Percentiles rank a stretch among this genome's conserved stretches.
phyloP scores from a whole-genome alignment of 1,139 yeast species.

The Candida pseudoviswanathii region DNA sequence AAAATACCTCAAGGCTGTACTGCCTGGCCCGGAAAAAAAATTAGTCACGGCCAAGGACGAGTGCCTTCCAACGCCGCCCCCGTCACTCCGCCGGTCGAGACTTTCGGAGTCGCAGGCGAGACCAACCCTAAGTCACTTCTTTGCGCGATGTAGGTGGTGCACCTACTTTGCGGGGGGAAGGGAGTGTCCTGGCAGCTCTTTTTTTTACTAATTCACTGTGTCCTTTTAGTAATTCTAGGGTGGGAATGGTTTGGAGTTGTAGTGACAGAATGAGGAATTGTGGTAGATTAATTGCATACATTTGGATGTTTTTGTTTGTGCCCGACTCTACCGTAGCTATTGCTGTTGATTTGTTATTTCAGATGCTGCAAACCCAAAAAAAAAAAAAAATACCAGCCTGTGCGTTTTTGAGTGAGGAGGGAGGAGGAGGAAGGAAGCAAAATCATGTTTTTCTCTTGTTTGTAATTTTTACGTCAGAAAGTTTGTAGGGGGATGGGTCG shows the following conservation, averaged over 20 bases:
- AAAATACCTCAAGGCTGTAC: not conserved
- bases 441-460: not conserved
- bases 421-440: not conserved
- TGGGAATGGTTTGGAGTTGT: not conserved
- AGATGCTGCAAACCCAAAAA: conserved; percentile 2
- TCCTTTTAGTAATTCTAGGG: not conserved
- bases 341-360: not conserved
- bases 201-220: not conserved
- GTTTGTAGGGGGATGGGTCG: not conserved
- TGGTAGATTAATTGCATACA: not conserved
- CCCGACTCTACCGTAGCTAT: conserved; percentile 1
- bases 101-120: not conserved
- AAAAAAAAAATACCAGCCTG: not conserved
- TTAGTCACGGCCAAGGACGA: not conserved
- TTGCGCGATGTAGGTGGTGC: not conserved
- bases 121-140: not conserved
- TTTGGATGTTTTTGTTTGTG: not conserved
- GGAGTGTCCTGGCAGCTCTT: not conserved
- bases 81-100: too few relatives aligned
- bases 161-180: too few relatives aligned
- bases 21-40: not conserved
- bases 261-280: not conserved
- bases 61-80: not conserved
- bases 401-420: too few relatives aligned
- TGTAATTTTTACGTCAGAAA: conserved; percentile 1